Evolutionary conservation across 2,329 filamentous ascomycete genomes (phyloP), one percentile per base, ranked within the genome.

Genomic region (Graphilbum fragrans): DNA sequence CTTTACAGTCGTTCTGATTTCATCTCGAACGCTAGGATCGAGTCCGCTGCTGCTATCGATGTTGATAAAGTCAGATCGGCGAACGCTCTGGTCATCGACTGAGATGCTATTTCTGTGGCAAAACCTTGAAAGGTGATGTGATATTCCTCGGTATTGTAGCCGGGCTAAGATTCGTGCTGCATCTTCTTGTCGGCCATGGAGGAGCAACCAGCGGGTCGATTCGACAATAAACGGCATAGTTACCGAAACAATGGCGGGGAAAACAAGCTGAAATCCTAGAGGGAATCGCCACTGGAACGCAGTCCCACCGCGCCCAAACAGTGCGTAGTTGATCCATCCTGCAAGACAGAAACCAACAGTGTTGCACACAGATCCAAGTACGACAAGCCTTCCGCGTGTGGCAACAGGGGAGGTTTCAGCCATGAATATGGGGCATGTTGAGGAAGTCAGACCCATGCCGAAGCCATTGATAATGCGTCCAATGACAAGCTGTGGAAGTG

Each of bases 91-190:
- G 32, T 58, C 53, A 3, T 55, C 44, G 2, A 52, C 47, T 5
- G 14, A 29, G 25, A 8, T 22, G 23, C 45, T 32, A 45, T n/a
- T n/a, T n/a, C n/a, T n/a, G n/a, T n/a, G n/a, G n/a, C n/a, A n/a
- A n/a, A n/a, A n/a, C n/a, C n/a, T n/a, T n/a, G n/a, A n/a, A n/a
- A n/a, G n/a, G n/a, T n/a, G n/a, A n/a, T n/a, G n/a, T n/a, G n/a
- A n/a, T n/a, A n/a, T n/a, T n/a, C 45, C 66, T 47, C 76, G 59
- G 17, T 68, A 66, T 44, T 73, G 72, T 44, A 74, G 75, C 45
- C 69, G 70, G 8, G 69, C 65, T 43, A 84, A 64, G 5, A 73
- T 67, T 6, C 64, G 57, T n/a, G 69, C 58, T 1, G 74, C 74
- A 43, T 77, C 64, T 11, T 76, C 69, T 16, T 69, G 62, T n/a